phyloP scores from a whole-genome alignment of 2,329 filamentous ascomycete genomes.

The Botrytis porri region DNA sequence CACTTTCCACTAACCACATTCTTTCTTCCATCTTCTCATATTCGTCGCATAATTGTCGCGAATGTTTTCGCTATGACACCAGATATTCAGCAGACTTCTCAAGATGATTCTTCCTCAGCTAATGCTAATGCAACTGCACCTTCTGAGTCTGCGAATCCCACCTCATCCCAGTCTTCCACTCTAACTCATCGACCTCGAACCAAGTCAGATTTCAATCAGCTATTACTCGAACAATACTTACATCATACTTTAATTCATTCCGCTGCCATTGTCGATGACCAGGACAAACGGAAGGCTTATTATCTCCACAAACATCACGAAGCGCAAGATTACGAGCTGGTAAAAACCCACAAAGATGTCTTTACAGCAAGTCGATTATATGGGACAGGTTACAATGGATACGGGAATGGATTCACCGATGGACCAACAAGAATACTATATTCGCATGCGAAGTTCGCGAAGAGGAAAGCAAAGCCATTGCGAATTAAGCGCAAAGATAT shows the following conservation, averaged over 20 bases:
- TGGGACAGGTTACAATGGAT: slow-evolving; percentile 80
- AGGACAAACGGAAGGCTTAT: slow-evolving; percentile 52
- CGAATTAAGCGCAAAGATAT: slow-evolving; percentile 77
- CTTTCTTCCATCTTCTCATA: neutral
- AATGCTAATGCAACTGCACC: neutral
- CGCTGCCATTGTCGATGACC: slow-evolving; percentile 48
- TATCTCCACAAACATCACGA: slow-evolving; percentile 64
- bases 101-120: slow-evolving; percentile 19
- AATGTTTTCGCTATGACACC: slow-evolving; percentile 38
- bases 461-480: slow-evolving; percentile 68
- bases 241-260: slow-evolving; percentile 60
- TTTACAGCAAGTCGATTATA: slow-evolving; percentile 58
- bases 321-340: slow-evolving; percentile 64
- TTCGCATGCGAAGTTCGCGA: slow-evolving; percentile 71
- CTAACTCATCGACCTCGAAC: slow-evolving; percentile 35
- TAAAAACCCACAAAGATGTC: slow-evolving; percentile 55
- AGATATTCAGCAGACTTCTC: slow-evolving; percentile 32
- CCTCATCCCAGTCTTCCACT: slow-evolving; percentile 25
- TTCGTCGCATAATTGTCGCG: slow-evolving; percentile 27
- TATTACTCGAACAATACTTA: slow-evolving; percentile 61
- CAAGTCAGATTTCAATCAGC: slow-evolving; percentile 42
- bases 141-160: slow-evolving; percentile 27
- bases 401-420: slow-evolving; percentile 83
- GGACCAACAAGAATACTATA: slow-evolving; percentile 64
- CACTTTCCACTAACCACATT: neutral